Evolutionary conservation across 1,139 yeast species (phyloP).

Genomic region (Kodamaea ohmeri): DNA sequence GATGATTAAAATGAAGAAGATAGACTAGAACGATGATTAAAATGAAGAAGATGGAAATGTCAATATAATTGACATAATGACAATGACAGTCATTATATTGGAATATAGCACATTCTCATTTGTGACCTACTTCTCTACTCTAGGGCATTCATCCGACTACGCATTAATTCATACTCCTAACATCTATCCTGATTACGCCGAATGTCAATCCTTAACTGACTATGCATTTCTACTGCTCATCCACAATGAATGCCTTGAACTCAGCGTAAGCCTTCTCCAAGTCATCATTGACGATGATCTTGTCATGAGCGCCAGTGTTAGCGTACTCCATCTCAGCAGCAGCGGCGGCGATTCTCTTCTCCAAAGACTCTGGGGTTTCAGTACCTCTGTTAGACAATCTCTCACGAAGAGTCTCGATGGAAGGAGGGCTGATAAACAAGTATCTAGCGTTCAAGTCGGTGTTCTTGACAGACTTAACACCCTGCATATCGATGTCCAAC

Average conservation of each 20-base stretch:
- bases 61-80: too few species aligned
- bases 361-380: conserved; percentile 80
- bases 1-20: too few species aligned
- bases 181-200: too few species aligned
- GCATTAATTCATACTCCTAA: too few species aligned
- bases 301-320: conserved; percentile 88
- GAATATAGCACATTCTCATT: too few species aligned
- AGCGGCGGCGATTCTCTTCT: conserved; percentile 85
- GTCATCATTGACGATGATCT: conserved; percentile 84
- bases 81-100: too few species aligned
- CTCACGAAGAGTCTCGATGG: conserved; percentile 66
- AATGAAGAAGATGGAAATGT: too few species aligned
- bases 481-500: conserved; percentile 98
- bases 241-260: conserved; percentile 64
- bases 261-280: conserved; percentile 83
- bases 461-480: conserved; percentile 86
- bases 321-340: conserved; percentile 84
- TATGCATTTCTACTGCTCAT: conserved; percentile 2
- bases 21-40: too few species aligned
- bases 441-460: conserved; percentile 81
- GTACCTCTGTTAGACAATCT: conserved; percentile 91
- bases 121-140: too few species aligned
- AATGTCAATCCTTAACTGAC: not conserved
- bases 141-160: too few species aligned
- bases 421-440: conserved; percentile 90